Evolutionary conservation across 371 early-diverging fungal genomes (phyloP).

Genomic region (Fennellomyces sp.): DNA sequence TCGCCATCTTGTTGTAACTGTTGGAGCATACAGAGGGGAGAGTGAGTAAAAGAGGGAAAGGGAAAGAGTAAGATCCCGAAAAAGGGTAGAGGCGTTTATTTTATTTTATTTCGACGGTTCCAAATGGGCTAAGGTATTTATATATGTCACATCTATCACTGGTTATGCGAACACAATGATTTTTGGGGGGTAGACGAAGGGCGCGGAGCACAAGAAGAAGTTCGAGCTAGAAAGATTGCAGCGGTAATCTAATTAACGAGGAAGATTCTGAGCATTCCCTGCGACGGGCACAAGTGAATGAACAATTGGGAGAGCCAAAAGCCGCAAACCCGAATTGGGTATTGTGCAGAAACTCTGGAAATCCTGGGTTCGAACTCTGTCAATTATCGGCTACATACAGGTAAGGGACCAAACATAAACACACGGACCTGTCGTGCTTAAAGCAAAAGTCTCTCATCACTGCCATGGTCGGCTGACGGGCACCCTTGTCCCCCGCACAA

Average conservation of each 20-base stretch:
- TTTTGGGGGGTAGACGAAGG: not conserved
- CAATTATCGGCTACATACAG: slow-evolving; percentile 4
- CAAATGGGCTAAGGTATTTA: not conserved
- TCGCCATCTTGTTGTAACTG: slow-evolving; percentile 7
- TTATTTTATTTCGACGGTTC: not conserved
- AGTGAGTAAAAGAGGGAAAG: not conserved
- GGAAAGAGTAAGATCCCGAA: not conserved
- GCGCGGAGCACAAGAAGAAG: not conserved
- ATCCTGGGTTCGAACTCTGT: not conserved
- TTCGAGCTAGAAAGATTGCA: not conserved
- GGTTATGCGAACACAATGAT: not conserved
- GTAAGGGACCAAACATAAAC: not conserved
- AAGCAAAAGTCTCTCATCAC: too few relatives aligned
- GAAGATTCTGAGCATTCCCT: not conserved
- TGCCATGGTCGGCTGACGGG: too few relatives aligned
- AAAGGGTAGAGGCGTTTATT: not conserved
- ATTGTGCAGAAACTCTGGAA: not conserved
- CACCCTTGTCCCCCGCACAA: too few relatives aligned
- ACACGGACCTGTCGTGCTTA: not conserved
- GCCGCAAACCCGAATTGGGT: not conserved
- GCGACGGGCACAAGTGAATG: not conserved
- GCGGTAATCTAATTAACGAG: slow-evolving; percentile 1
- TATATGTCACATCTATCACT: not conserved
- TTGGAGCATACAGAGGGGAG: not conserved
- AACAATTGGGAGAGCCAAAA: not conserved